A percentile compares a stretch with the other conserved stretches of the same genome.
phyloP scores from a whole-genome alignment of 2,329 filamentous ascomycete species.

The Fusarium sacchari region DNA sequence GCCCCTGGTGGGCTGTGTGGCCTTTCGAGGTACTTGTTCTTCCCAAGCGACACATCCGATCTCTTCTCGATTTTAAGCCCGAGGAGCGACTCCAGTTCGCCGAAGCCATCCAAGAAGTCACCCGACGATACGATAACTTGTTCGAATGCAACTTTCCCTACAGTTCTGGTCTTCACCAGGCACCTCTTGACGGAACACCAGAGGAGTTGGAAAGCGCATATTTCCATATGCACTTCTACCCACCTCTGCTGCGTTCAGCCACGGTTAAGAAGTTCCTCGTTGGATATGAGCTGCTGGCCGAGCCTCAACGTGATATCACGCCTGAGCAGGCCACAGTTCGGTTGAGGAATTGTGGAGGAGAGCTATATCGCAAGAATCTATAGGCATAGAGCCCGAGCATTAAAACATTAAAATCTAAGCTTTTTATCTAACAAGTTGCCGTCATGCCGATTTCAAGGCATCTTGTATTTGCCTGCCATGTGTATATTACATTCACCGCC shows the following conservation, averaged over 20 bases:
- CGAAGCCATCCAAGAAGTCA: constrained; percentile 86
- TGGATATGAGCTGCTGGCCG: constrained; percentile 94
- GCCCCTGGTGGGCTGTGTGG: constrained; percentile 98
- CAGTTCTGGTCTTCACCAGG: constrained; percentile 96
- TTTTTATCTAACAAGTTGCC: constrained; percentile 22
- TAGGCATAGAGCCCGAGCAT: constrained; percentile 26
- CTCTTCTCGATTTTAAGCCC: constrained; percentile 81
- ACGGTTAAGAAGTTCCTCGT: constrained; percentile 97
- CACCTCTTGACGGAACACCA: constrained; percentile 81
- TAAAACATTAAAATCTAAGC: constrained; percentile 1
- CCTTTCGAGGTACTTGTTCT: constrained; percentile 95
- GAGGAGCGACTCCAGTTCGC: constrained; percentile 79
- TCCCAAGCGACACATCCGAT: constrained; percentile 83
- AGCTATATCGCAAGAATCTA: constrained; percentile 79
- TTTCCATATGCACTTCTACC: constrained; percentile 98
- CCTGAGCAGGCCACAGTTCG: constrained; percentile 91
- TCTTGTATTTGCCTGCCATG: background rate
- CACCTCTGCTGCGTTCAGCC: constrained; percentile 88
- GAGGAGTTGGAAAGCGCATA: constrained; percentile 90
- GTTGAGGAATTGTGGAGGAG: constrained; percentile 79
- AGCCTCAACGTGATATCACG: constrained; percentile 98
- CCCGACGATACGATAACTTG: constrained; percentile 92
- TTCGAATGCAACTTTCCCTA: constrained; percentile 98
- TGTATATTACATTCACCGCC: background rate
- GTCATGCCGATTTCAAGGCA: background rate